These are phyloP conservation scores for Trichoderma sp. DNA, from an alignment of 2,329 filamentous ascomycete genomes.

Conservation along the genomic window DNA sequence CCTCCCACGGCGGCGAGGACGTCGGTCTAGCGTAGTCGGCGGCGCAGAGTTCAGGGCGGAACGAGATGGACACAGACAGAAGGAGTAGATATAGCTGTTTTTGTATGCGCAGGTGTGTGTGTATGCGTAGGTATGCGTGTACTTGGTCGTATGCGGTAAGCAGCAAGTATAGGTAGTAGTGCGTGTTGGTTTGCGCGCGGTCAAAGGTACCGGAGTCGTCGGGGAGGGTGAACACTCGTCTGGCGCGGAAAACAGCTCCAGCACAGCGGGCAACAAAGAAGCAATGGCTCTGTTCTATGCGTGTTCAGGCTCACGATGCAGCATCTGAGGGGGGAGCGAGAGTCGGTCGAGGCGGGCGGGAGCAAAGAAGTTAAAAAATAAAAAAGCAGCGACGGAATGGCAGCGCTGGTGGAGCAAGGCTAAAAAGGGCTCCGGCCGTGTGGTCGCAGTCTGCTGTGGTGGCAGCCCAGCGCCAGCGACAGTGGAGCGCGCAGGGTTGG, in stretches of 20 bases:
- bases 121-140: neutral
- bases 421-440: slow-evolving; percentile 18
- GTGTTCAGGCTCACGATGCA: neutral
- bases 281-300: neutral
- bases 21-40: slow-evolving; percentile 6
- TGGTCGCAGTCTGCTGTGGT: slow-evolving; percentile 11
- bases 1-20: slow-evolving; percentile 12
- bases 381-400: slow-evolving; percentile 15
- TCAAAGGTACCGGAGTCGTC: neutral
- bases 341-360: neutral
- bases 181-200: neutral
- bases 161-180: neutral
- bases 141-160: neutral
- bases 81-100: neutral
- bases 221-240: neutral
- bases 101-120: neutral
- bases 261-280: neutral
- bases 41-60: neutral
- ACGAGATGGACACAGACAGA: neutral
- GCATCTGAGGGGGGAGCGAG: neutral
- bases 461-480: neutral
- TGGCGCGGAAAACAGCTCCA: neutral
- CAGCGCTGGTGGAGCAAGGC: slow-evolving; percentile 13
- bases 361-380: slow-evolving; percentile 20
- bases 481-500: too few species aligned